Base-by-base conservation (phyloP, 202 grass and related monocot species). In the Setaria italica region DNA sequence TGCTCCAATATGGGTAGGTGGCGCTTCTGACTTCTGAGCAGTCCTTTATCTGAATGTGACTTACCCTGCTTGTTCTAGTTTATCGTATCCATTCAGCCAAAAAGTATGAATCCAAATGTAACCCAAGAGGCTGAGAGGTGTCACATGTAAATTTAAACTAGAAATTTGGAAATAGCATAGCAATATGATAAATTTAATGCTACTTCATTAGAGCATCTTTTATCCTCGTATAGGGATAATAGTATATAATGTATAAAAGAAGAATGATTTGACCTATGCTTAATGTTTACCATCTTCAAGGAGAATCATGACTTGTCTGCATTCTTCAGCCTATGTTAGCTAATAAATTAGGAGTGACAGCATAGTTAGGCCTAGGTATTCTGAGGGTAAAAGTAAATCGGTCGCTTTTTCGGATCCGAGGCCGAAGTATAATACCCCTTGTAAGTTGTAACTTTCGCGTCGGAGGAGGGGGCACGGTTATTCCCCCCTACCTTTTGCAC, bases 401-500 rank as follows among this genome's bases (percentile, higher is more conserved):
- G 20, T 50, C 50, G 47, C 34, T 87, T 83, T 34, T 55, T 56
- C 35, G 25, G 74, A 72, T 80, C 72, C 72, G 21, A 58, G 41
- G 69, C 4, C 3, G 70, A 67, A 72, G 57, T 59, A 13, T 33
- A 49, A 13, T 33, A 49, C 34, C 2, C 37, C 49, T 82, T 25
- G 25, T 25, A 25, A 58, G 57, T 14, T 34, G 84, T 62, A 62
- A 80, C 60, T 83, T 89, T 70, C 49, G 20, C 42, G 21, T 86
- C 9, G 74, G 74, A 45, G 45, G 58, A 62, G 74, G 75, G 51
- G 46, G 80, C 75, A 17, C 53, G 69, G 80, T 68, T 54, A 74
- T 79, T 75, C 74, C 12, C 41, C 30, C 1, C 9, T 0, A 55
- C 69, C 69, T 87, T 84, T 87, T 65, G 76, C 80, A 87, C 64